A percentile compares a stretch with the other conserved stretches of the same genome.
phyloP scores from a whole-genome alignment of 2,329 filamentous ascomycete species.

The Colletotrichum eremochloae region DNA sequence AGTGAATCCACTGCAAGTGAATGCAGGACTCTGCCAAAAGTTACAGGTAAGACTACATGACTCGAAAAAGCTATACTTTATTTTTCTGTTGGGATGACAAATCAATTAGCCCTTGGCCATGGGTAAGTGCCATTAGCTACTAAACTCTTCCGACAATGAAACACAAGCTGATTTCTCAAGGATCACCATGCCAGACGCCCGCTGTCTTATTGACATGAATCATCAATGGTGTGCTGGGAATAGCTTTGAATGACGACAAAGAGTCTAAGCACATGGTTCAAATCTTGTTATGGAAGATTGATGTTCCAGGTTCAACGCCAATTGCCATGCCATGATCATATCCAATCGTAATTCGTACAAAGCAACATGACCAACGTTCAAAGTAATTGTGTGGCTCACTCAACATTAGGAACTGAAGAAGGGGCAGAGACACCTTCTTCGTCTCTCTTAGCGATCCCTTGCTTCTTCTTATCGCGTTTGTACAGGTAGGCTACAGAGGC shows the following conservation, averaged over 20 bases:
- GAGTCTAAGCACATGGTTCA: too few species aligned
- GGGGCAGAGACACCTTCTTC: slow-evolving; percentile 17
- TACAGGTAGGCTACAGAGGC: slow-evolving; percentile 26
- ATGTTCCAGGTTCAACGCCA: neutral
- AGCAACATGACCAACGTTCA: neutral
- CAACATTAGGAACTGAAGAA: neutral
- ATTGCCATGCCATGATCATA: too few species aligned
- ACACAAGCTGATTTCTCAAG: neutral
- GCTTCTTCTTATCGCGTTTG: slow-evolving; percentile 27
- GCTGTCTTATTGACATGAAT: neutral
- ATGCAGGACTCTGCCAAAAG: neutral
- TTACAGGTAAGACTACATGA: neutral
- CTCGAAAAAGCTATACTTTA: neutral
- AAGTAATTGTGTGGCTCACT: neutral
- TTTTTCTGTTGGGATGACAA: neutral
- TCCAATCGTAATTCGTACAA: neutral
- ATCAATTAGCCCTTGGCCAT: neutral
- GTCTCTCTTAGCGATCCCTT: slow-evolving; percentile 3
- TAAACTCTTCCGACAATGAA: neutral
- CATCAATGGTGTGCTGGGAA: too few species aligned
- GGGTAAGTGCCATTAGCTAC: neutral
- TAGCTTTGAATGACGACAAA: too few species aligned
- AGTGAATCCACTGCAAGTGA: too few species aligned
- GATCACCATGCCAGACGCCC: neutral
- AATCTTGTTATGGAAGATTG: neutral